Base-by-base conservation (phyloP, 805 yeast species). In the Barnettozyma populi region DNA sequence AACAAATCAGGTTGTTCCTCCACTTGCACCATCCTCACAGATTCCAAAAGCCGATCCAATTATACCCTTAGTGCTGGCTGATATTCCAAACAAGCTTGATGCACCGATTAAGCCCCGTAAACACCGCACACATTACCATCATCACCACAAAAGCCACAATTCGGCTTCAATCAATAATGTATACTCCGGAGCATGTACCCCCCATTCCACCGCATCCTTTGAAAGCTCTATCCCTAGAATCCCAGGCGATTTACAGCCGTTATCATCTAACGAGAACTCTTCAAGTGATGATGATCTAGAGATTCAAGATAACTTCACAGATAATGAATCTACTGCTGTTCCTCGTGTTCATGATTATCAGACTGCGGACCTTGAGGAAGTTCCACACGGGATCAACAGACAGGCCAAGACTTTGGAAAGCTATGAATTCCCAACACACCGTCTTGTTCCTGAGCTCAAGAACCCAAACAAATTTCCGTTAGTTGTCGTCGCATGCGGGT, bases 401-500 rank as follows among this genome's bases (percentile, higher is more conserved):
- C 99, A 94, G 66, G 90, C 98, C 1, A 80, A 79, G 52, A 69
- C 67, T 11, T 66, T 90, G 23, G 77, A 75, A 13, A 76, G 79
- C 42, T 94, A 94, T 67, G 65, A 72, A 48, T 94, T 94, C 66
- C 99, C 99, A 2, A 78, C 85, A 1, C 98, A 94, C 68, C 72
- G 98, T 50, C 72, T 92, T 45, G 84, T 87, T 27, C 79, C 81
- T 21, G 75, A 75, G 46, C 66, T 90, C 59, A 68, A 78, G 48
- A 94, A 89, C 59, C 80, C 84, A 47, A 72, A 83, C 52, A 92
- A 92, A 67, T 75, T 81, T 55, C 99, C 99, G 1, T 73, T 94
- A 54, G 97, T 94, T 11, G 78, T 94, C 45, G 98, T 94, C 24
- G 97, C 98, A 1, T 94, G 99, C 68, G 99, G 99, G 8, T 89